phyloP scores from a whole-genome alignment of 148 eudicot species.

The Linanthus parryae region DNA sequence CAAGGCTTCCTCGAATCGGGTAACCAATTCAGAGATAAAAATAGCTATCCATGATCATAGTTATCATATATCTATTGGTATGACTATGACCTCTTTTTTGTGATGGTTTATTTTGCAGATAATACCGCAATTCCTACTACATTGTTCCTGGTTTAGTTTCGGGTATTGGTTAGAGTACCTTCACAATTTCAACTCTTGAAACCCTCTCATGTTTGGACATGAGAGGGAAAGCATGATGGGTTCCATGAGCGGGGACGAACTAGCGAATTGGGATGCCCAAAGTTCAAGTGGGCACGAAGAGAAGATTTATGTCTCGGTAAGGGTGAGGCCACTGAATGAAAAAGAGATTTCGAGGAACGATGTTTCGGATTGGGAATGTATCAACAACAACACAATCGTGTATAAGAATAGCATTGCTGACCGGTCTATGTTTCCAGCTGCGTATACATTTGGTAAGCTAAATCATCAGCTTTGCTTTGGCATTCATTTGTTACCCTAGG shows the following conservation, averaged over 20 bases:
- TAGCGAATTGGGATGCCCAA: slow-evolving; percentile 24
- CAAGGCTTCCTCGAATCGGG: too few species aligned
- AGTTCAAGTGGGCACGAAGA: slow-evolving; percentile 46
- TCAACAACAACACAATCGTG: slow-evolving; percentile 51
- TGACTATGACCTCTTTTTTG: too few species aligned
- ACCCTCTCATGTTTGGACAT: too few species aligned
- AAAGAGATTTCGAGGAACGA: slow-evolving; percentile 53
- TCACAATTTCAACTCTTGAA: too few species aligned
- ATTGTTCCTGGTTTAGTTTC: too few species aligned
- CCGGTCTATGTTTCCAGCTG: slow-evolving; percentile 50
- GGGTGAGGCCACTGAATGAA: slow-evolving; percentile 72
- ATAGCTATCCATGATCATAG: too few species aligned
- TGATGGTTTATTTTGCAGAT: too few species aligned
- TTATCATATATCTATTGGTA: too few species aligned
- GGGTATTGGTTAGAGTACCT: too few species aligned
- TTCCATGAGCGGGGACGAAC: slow-evolving; percentile 40
- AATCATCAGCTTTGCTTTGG: not conserved
- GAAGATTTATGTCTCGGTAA: slow-evolving; percentile 67
- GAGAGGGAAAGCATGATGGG: slow-evolving; percentile 31
- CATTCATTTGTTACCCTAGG: not conserved
- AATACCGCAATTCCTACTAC: too few species aligned
- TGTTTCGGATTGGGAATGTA: slow-evolving; percentile 70
- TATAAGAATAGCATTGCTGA: slow-evolving; percentile 52
- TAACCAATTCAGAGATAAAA: too few species aligned
- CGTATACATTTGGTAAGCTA: slow-evolving; percentile 58